Evolutionary conservation across 176 grass and related monocot genomes (phyloP), one percentile per base, ranked within the genome.

Genomic region (Aechmea fasciata): DNA sequence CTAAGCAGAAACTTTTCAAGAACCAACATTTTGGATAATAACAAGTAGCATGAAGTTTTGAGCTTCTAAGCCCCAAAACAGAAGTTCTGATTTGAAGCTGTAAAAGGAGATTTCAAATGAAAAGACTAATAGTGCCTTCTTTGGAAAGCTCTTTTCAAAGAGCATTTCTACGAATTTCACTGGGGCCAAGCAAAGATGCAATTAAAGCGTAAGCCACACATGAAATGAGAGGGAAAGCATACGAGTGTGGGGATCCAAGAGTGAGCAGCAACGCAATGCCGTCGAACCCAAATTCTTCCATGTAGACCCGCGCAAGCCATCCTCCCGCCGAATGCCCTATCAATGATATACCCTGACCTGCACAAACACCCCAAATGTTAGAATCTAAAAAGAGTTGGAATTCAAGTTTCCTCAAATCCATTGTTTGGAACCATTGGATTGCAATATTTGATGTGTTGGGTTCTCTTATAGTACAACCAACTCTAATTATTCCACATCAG

Each of bases 301-400:
- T 75, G 74, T 97, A 97, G 15, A 97, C 76, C 0, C 94, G 89
- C 0, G 89, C 86, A 0, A 97, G 89, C 86, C 94, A 97, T 12
- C 94, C 89, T 12, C 94, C 89, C 47, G 94, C 94, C 8, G 94
- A 97, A 87, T 97, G 94, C 49, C 86, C 94, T 72, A 97, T 83
- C 69, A 97, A 49, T 57, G 94, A 87, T 67, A 97, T 61, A 51
- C 69, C 76, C n/a, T 65, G 76, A 70, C 66, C 94, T 97, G 77
- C 74, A 79, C 70, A 50, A 18, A 76, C 1, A 71, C 41, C 20
- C 13, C 3, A 11, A 9, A 23, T 50, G 18, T 1, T 51, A 5
- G 52, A 48, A 48, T 12, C 63, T 47, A 41, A 3, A 3, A 59
- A 6, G 10, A 12, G 14, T 24, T 1, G 5, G 15, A 66, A 2